Evolutionary conservation across 805 yeast species (phyloP).

Genomic region (Limtongia smithiae): DNA sequence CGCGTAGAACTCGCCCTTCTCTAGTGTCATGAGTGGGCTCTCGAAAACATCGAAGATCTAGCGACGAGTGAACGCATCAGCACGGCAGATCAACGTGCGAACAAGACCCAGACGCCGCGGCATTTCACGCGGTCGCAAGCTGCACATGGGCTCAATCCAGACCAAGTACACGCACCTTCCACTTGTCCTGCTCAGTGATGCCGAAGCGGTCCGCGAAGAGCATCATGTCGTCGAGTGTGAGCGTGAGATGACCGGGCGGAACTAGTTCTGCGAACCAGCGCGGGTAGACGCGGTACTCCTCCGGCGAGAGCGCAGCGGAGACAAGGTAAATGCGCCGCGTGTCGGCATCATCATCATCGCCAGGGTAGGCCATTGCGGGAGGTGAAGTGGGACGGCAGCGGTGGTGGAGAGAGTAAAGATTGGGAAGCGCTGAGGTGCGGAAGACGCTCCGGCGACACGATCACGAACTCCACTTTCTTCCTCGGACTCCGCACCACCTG

Average conservation of each 20-base stretch:
- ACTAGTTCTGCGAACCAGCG: conserved; percentile 87
- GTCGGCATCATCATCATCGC: conserved; percentile 16
- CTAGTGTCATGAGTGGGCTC: conserved; percentile 50
- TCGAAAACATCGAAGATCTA: conserved; percentile 36
- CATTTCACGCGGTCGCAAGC: not conserved
- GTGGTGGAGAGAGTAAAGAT: no score
- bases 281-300: conserved; percentile 79
- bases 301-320: conserved; percentile 49
- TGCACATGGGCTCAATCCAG: not conserved
- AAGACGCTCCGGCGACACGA: no score
- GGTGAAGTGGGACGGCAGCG: no score
- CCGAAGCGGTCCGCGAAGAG: conserved; percentile 74
- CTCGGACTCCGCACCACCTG: no score
- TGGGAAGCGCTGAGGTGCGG: no score
- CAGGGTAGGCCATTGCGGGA: conserved; percentile 11
- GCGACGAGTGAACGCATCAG: not conserved
- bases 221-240: conserved; percentile 74
- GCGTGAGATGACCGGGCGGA: conserved; percentile 56
- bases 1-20: conserved; percentile 89
- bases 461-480: no score
- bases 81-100: not conserved
- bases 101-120: not conserved
- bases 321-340: conserved; percentile 25
- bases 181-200: conserved; percentile 50
- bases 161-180: conserved; percentile 41